Percentiles rank a stretch among this genome's conserved stretches.
Conservation (phyloP, 129 eudicot genomes). For the Artemisia tridentata region DNA sequence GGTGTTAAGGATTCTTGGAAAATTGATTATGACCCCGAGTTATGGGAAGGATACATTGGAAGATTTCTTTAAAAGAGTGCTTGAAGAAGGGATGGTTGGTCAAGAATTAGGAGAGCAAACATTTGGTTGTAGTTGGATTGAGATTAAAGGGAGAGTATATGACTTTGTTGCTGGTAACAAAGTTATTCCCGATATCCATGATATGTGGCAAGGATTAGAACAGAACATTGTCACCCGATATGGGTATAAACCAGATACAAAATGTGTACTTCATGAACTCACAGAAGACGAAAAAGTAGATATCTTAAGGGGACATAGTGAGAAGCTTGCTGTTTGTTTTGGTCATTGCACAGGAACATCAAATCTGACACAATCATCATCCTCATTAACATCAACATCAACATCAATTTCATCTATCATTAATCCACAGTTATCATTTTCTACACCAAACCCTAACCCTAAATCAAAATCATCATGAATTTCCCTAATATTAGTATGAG, state of each 20-base stretch:
- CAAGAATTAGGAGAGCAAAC: no score
- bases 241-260: constrained; percentile 43
- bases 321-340: constrained; percentile 44
- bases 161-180: constrained; percentile 47
- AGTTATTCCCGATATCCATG: constrained; percentile 24
- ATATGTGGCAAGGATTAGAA: constrained; percentile 45
- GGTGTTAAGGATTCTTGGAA: constrained; percentile 94
- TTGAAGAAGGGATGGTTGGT: no score
- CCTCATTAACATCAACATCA: constrained; percentile 18
- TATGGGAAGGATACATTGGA: no score
- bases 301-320: constrained; percentile 44
- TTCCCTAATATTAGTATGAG: no score
- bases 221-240: constrained; percentile 17
- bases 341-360: constrained; percentile 30
- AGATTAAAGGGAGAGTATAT: constrained; percentile 46
- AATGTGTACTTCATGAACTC: constrained; percentile 44
- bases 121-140: constrained; percentile 68
- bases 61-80: no score
- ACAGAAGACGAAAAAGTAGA: constrained; percentile 39
- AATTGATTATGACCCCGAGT: constrained; percentile 87
- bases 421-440: constrained; percentile 36
- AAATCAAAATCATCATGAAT: constrained; percentile 33
- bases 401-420: constrained; percentile 30
- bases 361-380: background rate
- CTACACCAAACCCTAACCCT: constrained; percentile 33